These are phyloP conservation scores for Hibiscus mutabilis DNA, from an alignment of 345 rosid species.

Conservation along the genomic window DNA sequence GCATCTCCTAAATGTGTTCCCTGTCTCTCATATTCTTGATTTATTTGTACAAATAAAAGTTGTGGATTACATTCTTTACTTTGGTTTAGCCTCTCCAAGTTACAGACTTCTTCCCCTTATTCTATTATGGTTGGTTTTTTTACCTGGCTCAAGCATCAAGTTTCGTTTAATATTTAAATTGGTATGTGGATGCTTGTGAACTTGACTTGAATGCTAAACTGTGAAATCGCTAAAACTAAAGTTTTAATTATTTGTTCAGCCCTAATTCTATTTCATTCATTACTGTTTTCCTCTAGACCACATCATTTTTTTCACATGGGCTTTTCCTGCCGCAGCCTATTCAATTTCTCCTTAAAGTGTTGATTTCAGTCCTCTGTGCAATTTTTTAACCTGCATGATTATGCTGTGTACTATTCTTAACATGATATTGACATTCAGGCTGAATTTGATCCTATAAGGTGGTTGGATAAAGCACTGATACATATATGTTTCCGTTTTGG, in stretches of 20 bases:
- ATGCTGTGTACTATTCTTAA: slow-evolving; percentile 3
- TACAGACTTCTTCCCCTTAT: background rate
- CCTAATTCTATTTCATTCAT: too few species aligned
- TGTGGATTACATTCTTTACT: background rate
- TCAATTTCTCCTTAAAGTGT: background rate
- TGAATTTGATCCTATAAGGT: slow-evolving; percentile 87
- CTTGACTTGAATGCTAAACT: background rate
- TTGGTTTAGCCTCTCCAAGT: background rate
- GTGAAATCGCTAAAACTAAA: background rate
- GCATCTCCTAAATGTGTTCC: background rate
- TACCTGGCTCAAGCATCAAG: background rate
- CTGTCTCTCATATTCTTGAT: background rate
- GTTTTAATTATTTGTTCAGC: background rate
- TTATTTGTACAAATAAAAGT: background rate
- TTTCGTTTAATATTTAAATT: background rate
- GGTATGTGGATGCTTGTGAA: background rate
- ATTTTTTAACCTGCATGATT: background rate
- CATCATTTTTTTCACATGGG: background rate
- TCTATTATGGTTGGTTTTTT: background rate
- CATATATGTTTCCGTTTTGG: slow-evolving; percentile 77
- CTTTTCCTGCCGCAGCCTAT: background rate
- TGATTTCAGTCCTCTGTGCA: background rate
- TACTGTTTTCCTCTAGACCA: too few species aligned
- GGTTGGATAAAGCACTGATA: slow-evolving; percentile 87
- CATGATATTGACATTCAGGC: slow-evolving; percentile 38